A percentile compares a stretch with the other conserved stretches of the same genome.
Conservation (phyloP, 1,284 basidiomycete genomes). For the Ceratobasidium sp. region DNA sequence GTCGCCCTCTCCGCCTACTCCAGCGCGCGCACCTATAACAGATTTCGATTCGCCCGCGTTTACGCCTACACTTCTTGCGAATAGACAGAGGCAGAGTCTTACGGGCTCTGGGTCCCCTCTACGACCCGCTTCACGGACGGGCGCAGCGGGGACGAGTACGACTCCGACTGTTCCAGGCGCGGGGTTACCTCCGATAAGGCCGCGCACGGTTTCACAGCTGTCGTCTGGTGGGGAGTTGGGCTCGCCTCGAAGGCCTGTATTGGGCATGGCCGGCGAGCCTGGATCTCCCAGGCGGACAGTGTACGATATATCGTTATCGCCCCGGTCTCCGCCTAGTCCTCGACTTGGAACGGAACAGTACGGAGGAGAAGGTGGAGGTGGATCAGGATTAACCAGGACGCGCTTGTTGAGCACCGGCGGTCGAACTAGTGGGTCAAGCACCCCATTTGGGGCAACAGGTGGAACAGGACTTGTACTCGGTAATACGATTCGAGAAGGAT, state of each 20-base stretch:
- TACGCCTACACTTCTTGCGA: slow-evolving; percentile 68
- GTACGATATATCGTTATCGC: background rate
- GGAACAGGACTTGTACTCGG: background rate
- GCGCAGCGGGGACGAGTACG: background rate
- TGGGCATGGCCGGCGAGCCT: background rate
- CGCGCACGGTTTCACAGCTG: slow-evolving; percentile 16
- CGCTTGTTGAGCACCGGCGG: background rate
- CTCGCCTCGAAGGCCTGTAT: background rate
- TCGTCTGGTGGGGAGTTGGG: slow-evolving; percentile 8
- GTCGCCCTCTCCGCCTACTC: slow-evolving; percentile 55
- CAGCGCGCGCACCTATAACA: background rate
- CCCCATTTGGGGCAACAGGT: slow-evolving; percentile 10
- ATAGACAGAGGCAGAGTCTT: slow-evolving; percentile 60
- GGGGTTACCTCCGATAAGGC: slow-evolving; percentile 9
- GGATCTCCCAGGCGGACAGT: background rate
- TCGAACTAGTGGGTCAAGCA: background rate
- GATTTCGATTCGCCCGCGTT: slow-evolving; percentile 63
- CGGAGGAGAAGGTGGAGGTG: slow-evolving; percentile 9
- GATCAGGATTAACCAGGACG: slow-evolving; percentile 31
- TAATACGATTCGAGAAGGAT: background rate
- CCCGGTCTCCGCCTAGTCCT: slow-evolving; percentile 1
- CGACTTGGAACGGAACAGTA: slow-evolving; percentile 6
- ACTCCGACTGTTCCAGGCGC: background rate
- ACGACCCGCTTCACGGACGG: slow-evolving; percentile 15
- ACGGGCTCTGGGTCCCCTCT: slow-evolving; percentile 37